Evolutionary conservation across 805 yeast species (phyloP), one percentile per base, ranked within the genome.

Genomic region (Yamadazyma scolyti): DNA sequence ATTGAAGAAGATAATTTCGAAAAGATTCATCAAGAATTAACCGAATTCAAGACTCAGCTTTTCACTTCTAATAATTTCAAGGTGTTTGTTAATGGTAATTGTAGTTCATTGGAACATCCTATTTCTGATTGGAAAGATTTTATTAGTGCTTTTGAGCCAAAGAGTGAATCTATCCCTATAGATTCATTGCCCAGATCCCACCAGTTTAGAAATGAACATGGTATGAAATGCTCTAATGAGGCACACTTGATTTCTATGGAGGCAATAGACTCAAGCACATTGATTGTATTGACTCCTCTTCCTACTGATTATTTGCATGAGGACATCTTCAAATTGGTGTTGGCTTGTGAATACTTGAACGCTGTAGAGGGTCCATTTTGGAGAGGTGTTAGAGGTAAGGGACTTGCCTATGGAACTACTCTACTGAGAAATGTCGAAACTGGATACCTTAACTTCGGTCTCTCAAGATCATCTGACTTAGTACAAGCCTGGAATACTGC

Each of bases 311-410:
- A 63, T 39, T 39, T 54, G 23, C 44, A 59, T 30, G 61, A 57
- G 12, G 96, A 89, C 44, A 65, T 79, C 18, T 78, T 82, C 30
- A 81, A 79, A 16, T 67, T 90, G 23, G 71, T 81, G 0, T 68
- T 89, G 16, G 85, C 88, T 5, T 71, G 82, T 5, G 88, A 83
- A 33, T 82, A 79, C 46, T 64, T 93, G 34, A 83, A 81, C 42
- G 82, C 87, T 21, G 87, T 86, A 12, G 98, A 93, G 55, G 98
- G 98, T 3, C 98, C 97, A 20, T 81, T 90, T 41, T 90, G 97
- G 97, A 75, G 86, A 47, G 96, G 94, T 34, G 84, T 93, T 20
- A 75, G 98, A 58, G 98, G 98, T 23, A 73, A 88, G 1, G 98
- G 98, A 2, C 64, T 85, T 25, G 97, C 97, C 0, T 93, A 93